Evolutionary conservation across 257 asterid species (phyloP).

Genomic region (Solanum ahanhuiri): DNA sequence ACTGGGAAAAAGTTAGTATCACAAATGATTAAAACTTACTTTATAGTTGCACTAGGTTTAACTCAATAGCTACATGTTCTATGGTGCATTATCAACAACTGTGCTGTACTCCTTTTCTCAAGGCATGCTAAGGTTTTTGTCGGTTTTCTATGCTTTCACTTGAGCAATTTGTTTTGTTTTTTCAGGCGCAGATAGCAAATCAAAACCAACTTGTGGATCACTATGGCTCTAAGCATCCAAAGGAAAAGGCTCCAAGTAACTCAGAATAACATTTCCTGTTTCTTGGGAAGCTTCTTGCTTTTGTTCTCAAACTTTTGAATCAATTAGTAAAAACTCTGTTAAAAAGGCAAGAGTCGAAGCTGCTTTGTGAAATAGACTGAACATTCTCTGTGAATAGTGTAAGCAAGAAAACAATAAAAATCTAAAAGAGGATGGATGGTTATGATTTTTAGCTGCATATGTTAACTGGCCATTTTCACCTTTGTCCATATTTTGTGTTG

Average conservation of each 20-base stretch:
- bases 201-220: constrained; percentile 83
- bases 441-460: background rate
- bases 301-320: background rate
- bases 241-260: constrained; percentile 75
- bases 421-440: background rate
- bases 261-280: constrained; percentile 33
- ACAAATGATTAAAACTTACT: background rate
- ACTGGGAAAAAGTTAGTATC: background rate
- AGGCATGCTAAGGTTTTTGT: background rate
- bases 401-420: background rate
- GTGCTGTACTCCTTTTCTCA: background rate
- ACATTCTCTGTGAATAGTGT: background rate
- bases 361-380: background rate
- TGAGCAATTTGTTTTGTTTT: background rate
- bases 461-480: background rate
- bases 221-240: constrained; percentile 86
- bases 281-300: background rate
- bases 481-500: background rate
- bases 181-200: constrained; percentile 78
- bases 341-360: background rate
- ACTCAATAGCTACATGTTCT: background rate
- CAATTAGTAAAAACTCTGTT: background rate
- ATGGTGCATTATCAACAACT: background rate
- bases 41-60: background rate
- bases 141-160: background rate